These are phyloP conservation scores for Saccharata proteae DNA, from an alignment of 2,329 filamentous ascomycete genomes.

Conservation along the genomic window DNA sequence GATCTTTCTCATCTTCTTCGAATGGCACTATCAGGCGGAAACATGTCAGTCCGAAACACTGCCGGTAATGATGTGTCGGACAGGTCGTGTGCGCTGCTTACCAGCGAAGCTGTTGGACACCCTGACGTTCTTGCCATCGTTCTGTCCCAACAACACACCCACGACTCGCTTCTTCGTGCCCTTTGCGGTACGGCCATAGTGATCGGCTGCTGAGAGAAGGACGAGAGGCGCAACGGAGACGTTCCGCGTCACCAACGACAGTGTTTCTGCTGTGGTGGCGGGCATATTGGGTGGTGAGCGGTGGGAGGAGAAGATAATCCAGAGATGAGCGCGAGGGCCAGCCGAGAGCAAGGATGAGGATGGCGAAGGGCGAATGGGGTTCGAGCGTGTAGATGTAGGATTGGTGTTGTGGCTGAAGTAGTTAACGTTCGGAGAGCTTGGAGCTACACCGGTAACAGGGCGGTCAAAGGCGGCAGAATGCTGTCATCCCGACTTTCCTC, in stretches of 20 bases:
- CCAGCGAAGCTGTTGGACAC: conserved; percentile 99
- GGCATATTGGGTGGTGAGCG: conserved; percentile 54
- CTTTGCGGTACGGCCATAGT: conserved; percentile 90
- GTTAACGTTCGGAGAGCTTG: no score
- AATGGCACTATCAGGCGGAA: conserved; percentile 61
- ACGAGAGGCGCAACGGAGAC: conserved; percentile 97
- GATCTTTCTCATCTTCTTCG: conserved; percentile 97
- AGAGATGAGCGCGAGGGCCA: no score
- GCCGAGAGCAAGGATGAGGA: no score
- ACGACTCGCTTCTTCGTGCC: conserved; percentile 83
- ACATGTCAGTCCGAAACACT: conserved; percentile 13
- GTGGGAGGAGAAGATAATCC: conserved; percentile 9
- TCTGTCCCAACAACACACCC: conserved; percentile 87
- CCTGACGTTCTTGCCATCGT: conserved; percentile 88
- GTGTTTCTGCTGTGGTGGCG: conserved; percentile 89
- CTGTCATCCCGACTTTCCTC: no score
- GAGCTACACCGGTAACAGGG: no score
- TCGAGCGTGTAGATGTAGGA: no score
- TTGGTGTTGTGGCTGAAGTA: no score
- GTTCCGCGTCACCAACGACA: conserved; percentile 85
- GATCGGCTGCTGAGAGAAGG: conserved; percentile 93
- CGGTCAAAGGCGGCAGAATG: no score
- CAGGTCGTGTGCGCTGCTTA: conserved; percentile 31
- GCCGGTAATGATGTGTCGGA: not conserved
- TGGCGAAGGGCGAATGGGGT: no score